Conservation (phyloP, 2,329 filamentous ascomycete genomes). For the Fusarium tuaranense region DNA sequence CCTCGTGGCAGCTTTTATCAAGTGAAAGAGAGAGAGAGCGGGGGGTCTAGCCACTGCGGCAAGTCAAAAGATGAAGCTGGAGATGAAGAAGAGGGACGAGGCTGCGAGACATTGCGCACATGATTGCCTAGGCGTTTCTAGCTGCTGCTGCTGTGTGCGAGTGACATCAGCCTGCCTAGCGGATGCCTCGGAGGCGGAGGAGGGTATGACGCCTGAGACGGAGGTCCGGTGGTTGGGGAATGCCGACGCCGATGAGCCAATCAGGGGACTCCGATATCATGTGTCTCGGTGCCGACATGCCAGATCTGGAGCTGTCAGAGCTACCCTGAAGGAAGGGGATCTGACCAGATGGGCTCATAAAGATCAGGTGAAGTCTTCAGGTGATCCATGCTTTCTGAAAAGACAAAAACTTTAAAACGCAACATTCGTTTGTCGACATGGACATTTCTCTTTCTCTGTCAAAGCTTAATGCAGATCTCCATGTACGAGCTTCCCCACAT, state of each 20-base stretch:
- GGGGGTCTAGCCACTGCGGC: conserved; percentile 5
- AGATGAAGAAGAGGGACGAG: conserved; percentile 16
- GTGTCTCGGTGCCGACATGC: conserved; percentile 25
- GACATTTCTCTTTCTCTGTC: not conserved
- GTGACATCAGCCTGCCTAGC: conserved; percentile 39
- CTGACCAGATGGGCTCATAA: not conserved
- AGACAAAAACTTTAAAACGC: not conserved
- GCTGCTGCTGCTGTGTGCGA: conserved; percentile 11
- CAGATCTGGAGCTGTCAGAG: conserved; percentile 21
- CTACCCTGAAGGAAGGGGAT: conserved; percentile 8
- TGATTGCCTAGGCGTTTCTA: conserved; percentile 29
- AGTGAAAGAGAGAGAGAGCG: not conserved
- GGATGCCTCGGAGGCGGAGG: conserved; percentile 36
- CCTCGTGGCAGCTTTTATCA: conserved; percentile 21
- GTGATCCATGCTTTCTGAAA: conserved; percentile 1
- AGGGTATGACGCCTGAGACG: conserved; percentile 39
- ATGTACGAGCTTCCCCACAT: not conserved
- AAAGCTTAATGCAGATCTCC: not conserved
- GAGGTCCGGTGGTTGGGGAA: conserved; percentile 19
- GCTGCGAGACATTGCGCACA: conserved; percentile 42
- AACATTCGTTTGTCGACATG: not conserved
- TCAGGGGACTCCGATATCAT: conserved; percentile 21
- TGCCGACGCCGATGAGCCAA: conserved; percentile 34
- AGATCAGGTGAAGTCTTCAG: conserved; percentile 24
- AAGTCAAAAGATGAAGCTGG: conserved; percentile 12